Base-by-base conservation (phyloP, 768 basidiomycete species). In the Hericium alpestre region DNA sequence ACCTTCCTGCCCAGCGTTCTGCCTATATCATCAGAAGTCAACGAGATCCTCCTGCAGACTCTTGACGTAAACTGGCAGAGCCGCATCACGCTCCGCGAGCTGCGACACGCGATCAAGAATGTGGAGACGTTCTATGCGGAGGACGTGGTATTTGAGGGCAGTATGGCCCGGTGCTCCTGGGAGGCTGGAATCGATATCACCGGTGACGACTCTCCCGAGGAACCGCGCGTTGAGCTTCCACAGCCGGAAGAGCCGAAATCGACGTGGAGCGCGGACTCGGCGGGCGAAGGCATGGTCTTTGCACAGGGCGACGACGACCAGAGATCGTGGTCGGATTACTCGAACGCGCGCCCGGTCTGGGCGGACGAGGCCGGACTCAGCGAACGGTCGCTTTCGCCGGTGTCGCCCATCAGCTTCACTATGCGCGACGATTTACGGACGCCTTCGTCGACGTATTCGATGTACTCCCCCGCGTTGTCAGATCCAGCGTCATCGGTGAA, bases 101-200 rank as follows among this genome's bases (percentile, higher is more conserved):
- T 90, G 54, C 80, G 84, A 37, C 66, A 73, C 41, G 79, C 78
- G 37, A 73, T 90, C 58, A 74, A 79, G 61, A 72, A 73, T 12
- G 74, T 90, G 43, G 70, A 74, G 43, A 79, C 73, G 58, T 89
- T 90, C 69, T 90, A 90, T 63, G 80, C 83, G 4, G 77, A 80
- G n/a, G 83, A 80, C 58, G 87, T 82, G 50, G 74, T 90, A 56
- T 88, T 90, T 61, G 87, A 90, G 65, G 87, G 86, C 50, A 87
- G 84, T 65, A 83, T 90, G 74, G 87, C 88, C 32, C 78, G 83
- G 43, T 87, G 86, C 61, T 75, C 82, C 5, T 89, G 87, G 86
- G 87, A 90, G 69, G 78, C 81, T 15, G 84, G 83, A 52, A 79
- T 84, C 73, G 81, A 76, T 57, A 71, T 74, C 55, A 76, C 86